Conservation (phyloP, 306 rosid species). For the Sicyos baderoa region DNA sequence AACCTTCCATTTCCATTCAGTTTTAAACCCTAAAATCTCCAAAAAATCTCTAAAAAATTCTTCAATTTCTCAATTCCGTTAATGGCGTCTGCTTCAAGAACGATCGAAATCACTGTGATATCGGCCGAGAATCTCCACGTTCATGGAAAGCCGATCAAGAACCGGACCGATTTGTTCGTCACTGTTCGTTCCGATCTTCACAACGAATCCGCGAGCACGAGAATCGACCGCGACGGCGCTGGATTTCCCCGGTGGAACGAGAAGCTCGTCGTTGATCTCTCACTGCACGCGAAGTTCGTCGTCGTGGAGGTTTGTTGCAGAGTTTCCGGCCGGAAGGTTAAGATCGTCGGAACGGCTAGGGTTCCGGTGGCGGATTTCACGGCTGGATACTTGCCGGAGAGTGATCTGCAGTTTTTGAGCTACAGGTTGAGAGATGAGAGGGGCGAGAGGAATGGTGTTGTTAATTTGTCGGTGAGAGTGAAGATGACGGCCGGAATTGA, state of each 20-base stretch:
- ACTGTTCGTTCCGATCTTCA: conserved; percentile 23
- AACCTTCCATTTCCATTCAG: background rate
- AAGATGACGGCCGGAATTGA: conserved; percentile 19
- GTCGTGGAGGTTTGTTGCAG: conserved; percentile 38
- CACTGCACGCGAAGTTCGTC: conserved; percentile 31
- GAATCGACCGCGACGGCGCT: conserved; percentile 35
- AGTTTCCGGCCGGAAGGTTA: conserved; percentile 22
- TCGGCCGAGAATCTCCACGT: conserved; percentile 43
- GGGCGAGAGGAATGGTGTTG: conserved; percentile 53
- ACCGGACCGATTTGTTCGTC: conserved; percentile 39
- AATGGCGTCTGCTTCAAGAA: conserved; percentile 21
- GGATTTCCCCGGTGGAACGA: conserved; percentile 57
- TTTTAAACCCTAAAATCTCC: background rate
- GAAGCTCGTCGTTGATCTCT: conserved; percentile 43
- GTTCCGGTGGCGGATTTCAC: conserved; percentile 45
- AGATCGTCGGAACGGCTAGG: conserved; percentile 36
- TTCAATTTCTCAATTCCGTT: background rate
- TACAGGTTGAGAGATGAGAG: conserved; percentile 55
- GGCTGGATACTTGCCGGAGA: conserved; percentile 41
- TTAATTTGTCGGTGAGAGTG: conserved; percentile 53
- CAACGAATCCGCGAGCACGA: conserved; percentile 22
- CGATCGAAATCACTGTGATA: conserved; percentile 46
- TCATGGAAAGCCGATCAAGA: conserved; percentile 29
- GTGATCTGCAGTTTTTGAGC: conserved; percentile 56
- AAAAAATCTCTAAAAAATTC: background rate